Base-by-base conservation (phyloP, 2,329 filamentous ascomycete species). In the Fusarium papillatum region DNA sequence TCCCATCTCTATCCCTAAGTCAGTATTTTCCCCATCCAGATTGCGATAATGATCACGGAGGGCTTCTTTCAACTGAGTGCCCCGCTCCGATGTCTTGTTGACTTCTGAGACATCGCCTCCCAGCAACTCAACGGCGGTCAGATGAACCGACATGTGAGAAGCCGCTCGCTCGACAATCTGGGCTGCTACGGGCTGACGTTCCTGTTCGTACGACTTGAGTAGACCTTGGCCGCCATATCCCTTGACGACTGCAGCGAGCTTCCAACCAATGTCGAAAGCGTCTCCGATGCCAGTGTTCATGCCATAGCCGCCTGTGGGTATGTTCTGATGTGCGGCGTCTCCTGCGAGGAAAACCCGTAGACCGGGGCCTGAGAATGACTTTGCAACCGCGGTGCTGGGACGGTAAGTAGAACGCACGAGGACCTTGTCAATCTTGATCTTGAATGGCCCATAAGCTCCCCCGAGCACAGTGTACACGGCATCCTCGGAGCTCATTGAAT, bases 281-380 rank as follows among this genome's bases (percentile, higher is more conserved):
- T 85, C 83, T 9, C 81, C 81, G 6, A 84, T 81, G 4, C 81
- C 83, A 1, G 80, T 82, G 72, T 85, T 85, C 81, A 84, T 83
- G 3, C 83, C 83, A 64, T 85, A 82, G 0, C 83, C 83, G 9
- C 83, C 83, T 16, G 78, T 79, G 0, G 83, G 83, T 24, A 78
- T 80, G 69, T 84, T 82, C 7, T 82, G 80, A 60, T 85, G 83
- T 10, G 83, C 83, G 7, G 83, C 80, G 67, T 85, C 83, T 19
- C 83, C 83, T 9, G 82, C 80, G 3, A 83, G 67, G 16, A 82
- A 76, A 1, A 86, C 80, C 6, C 85, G 83, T 5, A 85, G 84
- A 6, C 78, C 77, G 11, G 80, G 80, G 17, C 67, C 24, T 26
- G 84, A 86, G 2, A 34, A 61, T 7, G n/a, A 8, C 17, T 68